Conservation (phyloP, 2,329 filamentous ascomycete species). For the Rutstroemia sp. region DNA sequence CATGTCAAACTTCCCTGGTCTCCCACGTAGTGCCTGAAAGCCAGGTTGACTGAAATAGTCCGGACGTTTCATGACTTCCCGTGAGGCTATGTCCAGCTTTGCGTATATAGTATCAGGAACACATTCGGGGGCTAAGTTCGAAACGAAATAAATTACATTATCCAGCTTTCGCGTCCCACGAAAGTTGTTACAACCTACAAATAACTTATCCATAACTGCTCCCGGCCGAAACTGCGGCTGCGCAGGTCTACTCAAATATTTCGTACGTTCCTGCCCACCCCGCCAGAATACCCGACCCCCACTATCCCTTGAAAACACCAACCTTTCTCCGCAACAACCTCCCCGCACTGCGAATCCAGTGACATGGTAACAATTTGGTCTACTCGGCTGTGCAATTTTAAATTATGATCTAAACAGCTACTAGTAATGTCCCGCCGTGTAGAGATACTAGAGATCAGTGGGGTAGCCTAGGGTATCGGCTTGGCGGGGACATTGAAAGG, state of each 20-base stretch:
- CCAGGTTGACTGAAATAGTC: no score
- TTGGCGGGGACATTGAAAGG: slow-evolving; percentile 36
- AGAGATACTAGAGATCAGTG: slow-evolving; percentile 29
- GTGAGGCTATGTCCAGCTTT: no score
- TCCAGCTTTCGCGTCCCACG: no score
- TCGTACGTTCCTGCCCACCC: slow-evolving; percentile 30
- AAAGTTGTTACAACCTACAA: no score
- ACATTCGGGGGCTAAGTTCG: no score
- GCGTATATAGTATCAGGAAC: no score
- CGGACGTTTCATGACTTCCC: no score
- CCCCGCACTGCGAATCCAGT: slow-evolving; percentile 18
- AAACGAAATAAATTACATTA: no score
- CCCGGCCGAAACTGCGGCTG: slow-evolving; percentile 31
- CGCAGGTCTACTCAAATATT: slow-evolving; percentile 29
- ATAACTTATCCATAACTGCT: slow-evolving; percentile 27
- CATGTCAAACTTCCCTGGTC: no score
- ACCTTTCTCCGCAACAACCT: slow-evolving; percentile 12
- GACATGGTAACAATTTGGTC: slow-evolving; percentile 17
- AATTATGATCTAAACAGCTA: slow-evolving; percentile 46
- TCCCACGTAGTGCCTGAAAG: no score
- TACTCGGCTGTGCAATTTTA: slow-evolving; percentile 39
- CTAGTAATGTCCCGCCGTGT: slow-evolving; percentile 41
- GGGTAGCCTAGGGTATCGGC: slow-evolving; percentile 33
- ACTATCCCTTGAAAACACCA: slow-evolving; percentile 40
- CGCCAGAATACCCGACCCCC: slow-evolving; percentile 32